These are phyloP conservation scores for Pezicula carpinea DNA, from an alignment of 2,329 filamentous ascomycete genomes.

Conservation along the genomic window DNA sequence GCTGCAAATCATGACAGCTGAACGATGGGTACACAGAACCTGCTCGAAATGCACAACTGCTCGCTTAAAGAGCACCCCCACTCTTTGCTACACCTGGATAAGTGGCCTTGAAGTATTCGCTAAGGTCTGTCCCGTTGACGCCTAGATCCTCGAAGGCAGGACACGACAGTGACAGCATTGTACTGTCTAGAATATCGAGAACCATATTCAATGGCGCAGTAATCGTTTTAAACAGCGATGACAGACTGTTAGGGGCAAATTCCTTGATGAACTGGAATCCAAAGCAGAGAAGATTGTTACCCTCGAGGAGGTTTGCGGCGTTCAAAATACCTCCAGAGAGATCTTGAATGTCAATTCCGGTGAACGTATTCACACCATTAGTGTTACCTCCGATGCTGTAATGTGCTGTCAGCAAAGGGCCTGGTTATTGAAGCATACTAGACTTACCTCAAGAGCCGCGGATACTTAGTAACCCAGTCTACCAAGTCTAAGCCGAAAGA, in stretches of 20 bases:
- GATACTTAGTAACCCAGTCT: not conserved
- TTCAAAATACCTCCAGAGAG: slow-evolving; percentile 41
- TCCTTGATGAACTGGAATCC: slow-evolving; percentile 34
- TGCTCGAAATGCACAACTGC: too few species aligned
- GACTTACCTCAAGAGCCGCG: not conserved
- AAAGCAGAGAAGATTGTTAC: slow-evolving; percentile 43
- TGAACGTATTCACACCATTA: slow-evolving; percentile 44
- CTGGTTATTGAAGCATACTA: not conserved
- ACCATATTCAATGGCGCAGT: slow-evolving; percentile 27
- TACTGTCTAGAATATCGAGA: slow-evolving; percentile 7
- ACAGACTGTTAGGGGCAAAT: slow-evolving; percentile 36
- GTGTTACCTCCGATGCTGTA: slow-evolving; percentile 43
- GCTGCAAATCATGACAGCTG: too few species aligned
- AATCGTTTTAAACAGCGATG: slow-evolving; percentile 31
- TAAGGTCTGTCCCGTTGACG: slow-evolving; percentile 1
- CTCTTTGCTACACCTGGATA: slow-evolving; percentile 7
- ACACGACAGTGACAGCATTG: slow-evolving; percentile 24
- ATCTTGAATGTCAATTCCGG: slow-evolving; percentile 38
- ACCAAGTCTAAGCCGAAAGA: not conserved
- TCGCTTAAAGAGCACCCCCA: not conserved
- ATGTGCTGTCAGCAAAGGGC: not conserved
- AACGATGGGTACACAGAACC: too few species aligned
- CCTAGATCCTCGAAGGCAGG: slow-evolving; percentile 23
- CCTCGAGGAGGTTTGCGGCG: slow-evolving; percentile 34
- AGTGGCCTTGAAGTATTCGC: slow-evolving; percentile 1